Conservation (phyloP, 208 protist genomes). For the Tetramitus jugosus region DNA sequence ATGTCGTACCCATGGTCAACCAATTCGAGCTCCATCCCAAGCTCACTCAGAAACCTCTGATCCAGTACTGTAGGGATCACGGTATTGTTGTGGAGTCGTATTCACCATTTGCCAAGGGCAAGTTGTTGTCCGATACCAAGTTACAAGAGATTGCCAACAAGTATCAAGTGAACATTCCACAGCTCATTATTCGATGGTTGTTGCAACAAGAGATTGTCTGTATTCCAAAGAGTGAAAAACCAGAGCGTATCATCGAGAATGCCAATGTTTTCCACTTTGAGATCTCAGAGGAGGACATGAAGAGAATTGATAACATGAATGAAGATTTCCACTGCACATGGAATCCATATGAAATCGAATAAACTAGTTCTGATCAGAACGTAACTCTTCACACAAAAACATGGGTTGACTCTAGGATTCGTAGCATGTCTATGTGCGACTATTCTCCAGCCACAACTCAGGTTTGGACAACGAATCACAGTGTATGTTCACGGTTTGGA, state of each 20-base stretch:
- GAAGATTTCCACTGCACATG: not conserved
- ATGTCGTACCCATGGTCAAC: not conserved
- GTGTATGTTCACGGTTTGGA: too few species aligned
- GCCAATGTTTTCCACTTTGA: constrained; percentile 70
- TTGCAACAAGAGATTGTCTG: constrained; percentile 55
- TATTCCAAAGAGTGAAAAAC: constrained; percentile 69
- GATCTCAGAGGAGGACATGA: constrained; percentile 58
- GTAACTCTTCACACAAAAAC: too few species aligned
- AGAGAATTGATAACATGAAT: constrained; percentile 32
- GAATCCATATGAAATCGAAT: not conserved
- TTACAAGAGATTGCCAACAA: not conserved
- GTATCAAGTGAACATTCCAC: constrained; percentile 32
- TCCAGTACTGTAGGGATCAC: constrained; percentile 53
- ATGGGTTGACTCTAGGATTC: too few species aligned
- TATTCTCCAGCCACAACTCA: too few species aligned
- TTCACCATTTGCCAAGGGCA: constrained; percentile 51
- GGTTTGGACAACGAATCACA: too few species aligned
- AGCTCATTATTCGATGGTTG: constrained; percentile 60
- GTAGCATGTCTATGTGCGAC: too few species aligned
- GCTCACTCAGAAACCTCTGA: constrained; percentile 47
- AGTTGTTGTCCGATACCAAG: constrained; percentile 27
- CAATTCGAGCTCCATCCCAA: constrained; percentile 28
- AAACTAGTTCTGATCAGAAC: too few species aligned
- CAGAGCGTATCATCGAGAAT: constrained; percentile 71
- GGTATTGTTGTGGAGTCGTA: constrained; percentile 65